Evolutionary conservation across 768 basidiomycete species (phyloP).

Genomic region (Pulveroboletus ravenelii): DNA sequence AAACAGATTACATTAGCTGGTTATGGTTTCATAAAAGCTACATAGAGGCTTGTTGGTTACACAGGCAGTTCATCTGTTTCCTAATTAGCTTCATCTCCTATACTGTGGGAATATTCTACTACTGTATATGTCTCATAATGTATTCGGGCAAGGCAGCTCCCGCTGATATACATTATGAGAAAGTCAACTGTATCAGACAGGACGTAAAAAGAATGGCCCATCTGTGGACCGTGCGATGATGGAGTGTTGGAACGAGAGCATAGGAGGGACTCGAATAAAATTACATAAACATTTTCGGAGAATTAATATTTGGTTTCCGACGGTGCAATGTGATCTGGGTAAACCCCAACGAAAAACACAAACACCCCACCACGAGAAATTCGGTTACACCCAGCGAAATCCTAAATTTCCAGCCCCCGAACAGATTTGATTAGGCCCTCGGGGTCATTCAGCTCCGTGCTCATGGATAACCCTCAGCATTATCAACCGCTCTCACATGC

Average conservation of each 20-base stretch:
- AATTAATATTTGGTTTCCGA: constrained; percentile 25
- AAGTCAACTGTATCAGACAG: neutral
- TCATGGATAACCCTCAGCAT: constrained; percentile 68
- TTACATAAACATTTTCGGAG: constrained; percentile 22
- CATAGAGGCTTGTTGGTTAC: too few relatives aligned
- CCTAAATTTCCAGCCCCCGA: constrained; percentile 20
- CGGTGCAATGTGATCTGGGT: constrained; percentile 21
- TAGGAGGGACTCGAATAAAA: neutral
- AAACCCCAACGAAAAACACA: constrained; percentile 26
- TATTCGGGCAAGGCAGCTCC: too few relatives aligned
- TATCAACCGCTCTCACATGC: constrained; percentile 81
- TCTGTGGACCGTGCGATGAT: too few relatives aligned
- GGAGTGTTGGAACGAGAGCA: too few relatives aligned
- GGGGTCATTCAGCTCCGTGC: neutral
- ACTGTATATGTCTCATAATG: too few relatives aligned
- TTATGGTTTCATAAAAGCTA: too few relatives aligned
- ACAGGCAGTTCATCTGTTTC: too few relatives aligned
- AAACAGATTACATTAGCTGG: too few relatives aligned
- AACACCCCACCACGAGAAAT: constrained; percentile 29
- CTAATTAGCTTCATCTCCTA: too few relatives aligned
- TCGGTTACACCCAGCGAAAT: constrained; percentile 31
- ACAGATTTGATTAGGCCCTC: constrained; percentile 19
- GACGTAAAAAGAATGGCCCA: too few relatives aligned
- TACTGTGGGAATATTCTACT: too few relatives aligned
- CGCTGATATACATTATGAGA: too few relatives aligned